Evolutionary conservation across 352 stramenopile genomes (phyloP), one percentile per base, ranked within the genome.

Genomic region (Phytophthora cactorum): DNA sequence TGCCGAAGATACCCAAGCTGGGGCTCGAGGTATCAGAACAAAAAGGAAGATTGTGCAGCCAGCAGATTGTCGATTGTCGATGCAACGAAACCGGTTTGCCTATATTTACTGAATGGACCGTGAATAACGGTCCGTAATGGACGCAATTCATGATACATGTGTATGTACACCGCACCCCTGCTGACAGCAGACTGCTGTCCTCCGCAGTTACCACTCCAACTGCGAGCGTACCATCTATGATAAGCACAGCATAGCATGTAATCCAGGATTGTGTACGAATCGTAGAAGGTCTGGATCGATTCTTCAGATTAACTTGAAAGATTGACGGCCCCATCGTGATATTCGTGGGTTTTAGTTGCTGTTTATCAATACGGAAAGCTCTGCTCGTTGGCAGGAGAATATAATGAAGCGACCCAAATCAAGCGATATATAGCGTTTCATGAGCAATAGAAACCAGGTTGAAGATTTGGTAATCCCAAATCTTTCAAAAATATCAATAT

Each of bases 401-500:
- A 9, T 3, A 28, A 28, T 43, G 10, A 45, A 22, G 38, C 17
- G 10, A 22, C 4, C 17, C 38, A 3, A 45, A 7, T 4, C 15
- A 5, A 45, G 4, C 15, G 32, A 38, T 38, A 11, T 14, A 7
- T 8, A 27, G 28, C n/a, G 47, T 6, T 29, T n/a, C 45, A 29
- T 29, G 6, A 34, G 32, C 32, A 22, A 22, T 2, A 47, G 15
- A 34, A 11, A 36, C 3, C 49, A 59, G 5, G 6, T 17, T 49
- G 22, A 31, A 45, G 27, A 38, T 38, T 55, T 12, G 29, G 59
- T 69, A 69, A 65, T 61, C 63, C 41, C 63, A 70, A 70, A 70
- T 70, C 63, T 14, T 55, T 61, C 25, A 27, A 59, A 49, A 55
- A 28, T 36, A 60, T 70, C 63, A 66, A 45, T 52, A 70, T 70